These are phyloP conservation scores for Xylaria flabelliformis DNA, from an alignment of 495 filamentous ascomycete genomes.

Conservation along the genomic window DNA sequence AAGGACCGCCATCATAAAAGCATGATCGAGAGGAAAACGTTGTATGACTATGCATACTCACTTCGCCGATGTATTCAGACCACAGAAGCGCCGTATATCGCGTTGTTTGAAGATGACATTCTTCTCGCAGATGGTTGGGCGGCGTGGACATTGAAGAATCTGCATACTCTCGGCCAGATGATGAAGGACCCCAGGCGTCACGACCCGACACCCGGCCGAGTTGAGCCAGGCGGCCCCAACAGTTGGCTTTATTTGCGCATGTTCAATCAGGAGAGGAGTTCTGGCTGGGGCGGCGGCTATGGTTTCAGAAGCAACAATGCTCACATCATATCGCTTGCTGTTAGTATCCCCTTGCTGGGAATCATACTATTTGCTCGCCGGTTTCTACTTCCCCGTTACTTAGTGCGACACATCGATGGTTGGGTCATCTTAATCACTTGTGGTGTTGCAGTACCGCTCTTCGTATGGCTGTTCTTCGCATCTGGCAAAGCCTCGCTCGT, in stretches of 20 bases:
- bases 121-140: slow-evolving; percentile 56
- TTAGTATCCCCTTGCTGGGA: slow-evolving; percentile 29
- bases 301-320: slow-evolving; percentile 51
- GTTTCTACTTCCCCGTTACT: slow-evolving; percentile 30
- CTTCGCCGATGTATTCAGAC: slow-evolving; percentile 47
- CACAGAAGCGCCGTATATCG: slow-evolving; percentile 50
- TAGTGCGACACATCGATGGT: slow-evolving; percentile 42
- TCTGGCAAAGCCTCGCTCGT: slow-evolving; percentile 54
- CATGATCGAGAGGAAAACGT: slow-evolving; percentile 41
- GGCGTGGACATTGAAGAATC: slow-evolving; percentile 46
- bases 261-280: slow-evolving; percentile 55
- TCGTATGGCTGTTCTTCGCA: slow-evolving; percentile 51
- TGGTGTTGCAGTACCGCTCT: slow-evolving; percentile 46
- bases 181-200: slow-evolving; percentile 37
- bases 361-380: slow-evolving; percentile 30
- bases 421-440: slow-evolving; percentile 47
- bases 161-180: slow-evolving; percentile 42
- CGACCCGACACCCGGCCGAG: slow-evolving; percentile 26
- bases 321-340: slow-evolving; percentile 43
- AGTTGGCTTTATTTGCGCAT: slow-evolving; percentile 58
- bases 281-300: slow-evolving; percentile 44
- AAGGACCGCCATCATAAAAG: slow-evolving; percentile 36
- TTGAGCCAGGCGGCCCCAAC: slow-evolving; percentile 34
- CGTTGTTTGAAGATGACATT: slow-evolving; percentile 58
- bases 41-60: slow-evolving; percentile 54